phyloP scores from a whole-genome alignment of 352 stramenopile species.

The Phytophthora sojae region DNA sequence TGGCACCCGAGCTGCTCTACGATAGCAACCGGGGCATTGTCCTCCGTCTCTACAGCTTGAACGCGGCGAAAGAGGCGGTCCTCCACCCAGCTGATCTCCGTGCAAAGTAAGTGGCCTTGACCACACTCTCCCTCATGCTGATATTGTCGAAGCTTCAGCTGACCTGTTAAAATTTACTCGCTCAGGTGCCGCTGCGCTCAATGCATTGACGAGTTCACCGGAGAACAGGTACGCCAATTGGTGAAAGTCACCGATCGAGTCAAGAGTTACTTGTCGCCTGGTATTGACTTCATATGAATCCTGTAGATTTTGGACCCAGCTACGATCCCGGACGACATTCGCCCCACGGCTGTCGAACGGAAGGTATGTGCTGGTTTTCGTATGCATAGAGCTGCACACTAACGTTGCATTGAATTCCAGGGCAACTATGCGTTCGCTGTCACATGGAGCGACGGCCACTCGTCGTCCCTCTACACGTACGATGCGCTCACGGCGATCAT shows the following conservation, averaged over 20 bases:
- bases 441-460: conserved; percentile 98
- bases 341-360: conserved; percentile 81
- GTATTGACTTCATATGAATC: background rate
- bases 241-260: background rate
- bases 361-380: conserved; percentile 55
- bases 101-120: conserved; percentile 48
- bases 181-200: conserved; percentile 82
- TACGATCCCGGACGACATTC: conserved; percentile 79
- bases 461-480: conserved; percentile 97
- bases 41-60: conserved; percentile 76
- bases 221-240: conserved; percentile 58
- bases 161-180: background rate
- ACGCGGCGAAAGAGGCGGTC: conserved; percentile 76
- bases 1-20: conserved; percentile 81
- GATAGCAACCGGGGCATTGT: conserved; percentile 85
- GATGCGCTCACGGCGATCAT: conserved; percentile 78
- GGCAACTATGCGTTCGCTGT: conserved; percentile 99
- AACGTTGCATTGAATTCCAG: conserved; percentile 38
- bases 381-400: background rate
- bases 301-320: conserved; percentile 75
- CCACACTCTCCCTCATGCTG: background rate
- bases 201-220: conserved; percentile 90
- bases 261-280: background rate
- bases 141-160: background rate
- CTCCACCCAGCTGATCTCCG: conserved; percentile 80